Base-by-base conservation (phyloP, 208 protist species). In the Tritrichomonas foetus region DNA sequence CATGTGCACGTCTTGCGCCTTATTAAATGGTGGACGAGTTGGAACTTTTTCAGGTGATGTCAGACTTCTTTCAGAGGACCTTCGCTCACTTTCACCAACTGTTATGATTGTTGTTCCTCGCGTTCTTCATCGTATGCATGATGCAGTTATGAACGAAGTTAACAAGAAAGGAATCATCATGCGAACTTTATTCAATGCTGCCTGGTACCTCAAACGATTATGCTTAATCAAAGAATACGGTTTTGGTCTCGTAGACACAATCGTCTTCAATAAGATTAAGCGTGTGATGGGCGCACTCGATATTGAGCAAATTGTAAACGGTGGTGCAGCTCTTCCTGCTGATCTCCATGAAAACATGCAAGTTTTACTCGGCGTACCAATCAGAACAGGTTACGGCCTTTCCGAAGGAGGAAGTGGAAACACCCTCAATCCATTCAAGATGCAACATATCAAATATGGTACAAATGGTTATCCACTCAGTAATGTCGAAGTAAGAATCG, bases 61-160 rank as follows among this genome's bases (percentile, higher is more conserved):
- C 5, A 0, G 47, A 11, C 8, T 53, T 2, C 47, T 89, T 33
- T n/a, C 47, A 30, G 78, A 89, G 8, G 78, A 89, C 39, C 33
- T 89, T 22, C 47, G 44, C n/a, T 57, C 9, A 0, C 47, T 89
- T 47, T 33, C 53, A 30, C 78, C 78, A 89, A 89, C 78, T 33
- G n/a, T 47, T 57, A 22, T 89, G 33, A 36, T 13, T 39, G 78
- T 47, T 57, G 78, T 89, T 89, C 78, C 78, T 33, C 94, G 97
- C 78, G 94, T 98, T 27, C 96, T 96, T 92, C 94, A 96, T 74
- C 94, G 95, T 47, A 94, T 97, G 0, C 95, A 97, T 49, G 89
- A 93, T 33, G 94, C 96, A 53, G 94, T 98, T 30, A 96, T 95
- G 93, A 94, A 96, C 72, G 93, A 95, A 44, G 75, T 98, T 0